These are phyloP conservation scores for Cystobasidium sp. DNA, from an alignment of 1,284 basidiomycete genomes.

Conservation along the genomic window DNA sequence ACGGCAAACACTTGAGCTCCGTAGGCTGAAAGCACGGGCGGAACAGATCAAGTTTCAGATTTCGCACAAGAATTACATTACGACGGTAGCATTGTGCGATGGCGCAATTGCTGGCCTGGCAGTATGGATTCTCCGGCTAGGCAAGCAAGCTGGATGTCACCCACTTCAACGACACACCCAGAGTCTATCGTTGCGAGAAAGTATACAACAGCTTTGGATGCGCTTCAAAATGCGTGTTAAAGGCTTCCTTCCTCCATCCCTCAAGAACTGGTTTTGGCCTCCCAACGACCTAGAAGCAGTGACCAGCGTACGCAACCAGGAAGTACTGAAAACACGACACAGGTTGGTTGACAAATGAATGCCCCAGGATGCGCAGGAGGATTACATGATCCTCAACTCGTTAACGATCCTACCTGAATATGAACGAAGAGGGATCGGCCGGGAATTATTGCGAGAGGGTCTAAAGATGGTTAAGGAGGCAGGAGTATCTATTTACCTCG, in stretches of 20 bases:
- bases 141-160: not conserved
- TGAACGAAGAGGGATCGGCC: not conserved
- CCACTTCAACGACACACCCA: not conserved
- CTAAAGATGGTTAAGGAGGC: not conserved
- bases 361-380: not conserved
- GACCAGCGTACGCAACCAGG: too few relatives aligned
- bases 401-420: constrained; percentile 8
- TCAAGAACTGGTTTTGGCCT: too few relatives aligned
- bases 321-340: not conserved
- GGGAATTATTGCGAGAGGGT: not conserved
- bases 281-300: too few relatives aligned
- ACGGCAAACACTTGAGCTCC: too few relatives aligned
- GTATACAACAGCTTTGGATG: not conserved
- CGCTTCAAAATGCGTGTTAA: not conserved
- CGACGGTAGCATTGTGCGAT: not conserved
- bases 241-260: not conserved
- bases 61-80: too few relatives aligned
- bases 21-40: too few relatives aligned
- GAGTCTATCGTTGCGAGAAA: not conserved
- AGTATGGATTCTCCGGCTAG: not conserved
- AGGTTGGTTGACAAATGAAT: not conserved
- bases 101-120: not conserved
- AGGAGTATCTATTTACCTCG: not conserved
- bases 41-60: too few relatives aligned
- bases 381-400: not conserved